Evolutionary conservation across 2,329 filamentous ascomycete genomes (phyloP).

Genomic region (Pseudogymnoascus sp.): DNA sequence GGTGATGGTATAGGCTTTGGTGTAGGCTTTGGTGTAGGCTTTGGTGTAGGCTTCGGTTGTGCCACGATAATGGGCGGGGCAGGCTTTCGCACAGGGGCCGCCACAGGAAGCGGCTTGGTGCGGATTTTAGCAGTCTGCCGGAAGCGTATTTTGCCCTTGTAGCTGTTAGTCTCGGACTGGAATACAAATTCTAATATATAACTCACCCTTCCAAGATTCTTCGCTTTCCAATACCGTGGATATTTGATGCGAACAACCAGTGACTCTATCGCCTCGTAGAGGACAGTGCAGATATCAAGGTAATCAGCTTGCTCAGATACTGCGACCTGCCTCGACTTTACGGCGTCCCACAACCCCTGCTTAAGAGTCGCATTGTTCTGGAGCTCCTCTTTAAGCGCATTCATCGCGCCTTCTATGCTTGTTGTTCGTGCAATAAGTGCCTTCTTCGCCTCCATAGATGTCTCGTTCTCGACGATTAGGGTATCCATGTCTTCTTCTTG

Average conservation of each 20-base stretch:
- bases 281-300: constrained; percentile 43
- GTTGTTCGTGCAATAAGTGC: constrained; percentile 42
- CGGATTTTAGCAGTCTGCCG: constrained; percentile 25
- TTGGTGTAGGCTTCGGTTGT: background rate
- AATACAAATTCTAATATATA: constrained; percentile 3
- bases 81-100: constrained; percentile 8
- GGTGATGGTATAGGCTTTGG: background rate
- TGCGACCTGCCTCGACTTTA: constrained; percentile 41
- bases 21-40: constrained; percentile 8
- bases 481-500: constrained; percentile 27
- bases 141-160: constrained; percentile 24
- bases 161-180: background rate
- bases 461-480: constrained; percentile 40
- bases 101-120: constrained; percentile 14
- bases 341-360: constrained; percentile 41
- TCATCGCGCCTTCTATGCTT: constrained; percentile 40
- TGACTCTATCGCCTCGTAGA: constrained; percentile 43
- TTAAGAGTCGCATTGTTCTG: constrained; percentile 39
- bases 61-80: background rate
- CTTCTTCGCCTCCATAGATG: constrained; percentile 38
- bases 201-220: constrained; percentile 31
- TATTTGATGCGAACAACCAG: constrained; percentile 41
- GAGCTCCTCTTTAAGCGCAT: constrained; percentile 42
- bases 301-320: constrained; percentile 43
- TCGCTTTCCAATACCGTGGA: constrained; percentile 40